Percentiles rank a stretch among this genome's conserved stretches.
Conservation (phyloP, 106 monocot species). For the Dioscorea alata region DNA sequence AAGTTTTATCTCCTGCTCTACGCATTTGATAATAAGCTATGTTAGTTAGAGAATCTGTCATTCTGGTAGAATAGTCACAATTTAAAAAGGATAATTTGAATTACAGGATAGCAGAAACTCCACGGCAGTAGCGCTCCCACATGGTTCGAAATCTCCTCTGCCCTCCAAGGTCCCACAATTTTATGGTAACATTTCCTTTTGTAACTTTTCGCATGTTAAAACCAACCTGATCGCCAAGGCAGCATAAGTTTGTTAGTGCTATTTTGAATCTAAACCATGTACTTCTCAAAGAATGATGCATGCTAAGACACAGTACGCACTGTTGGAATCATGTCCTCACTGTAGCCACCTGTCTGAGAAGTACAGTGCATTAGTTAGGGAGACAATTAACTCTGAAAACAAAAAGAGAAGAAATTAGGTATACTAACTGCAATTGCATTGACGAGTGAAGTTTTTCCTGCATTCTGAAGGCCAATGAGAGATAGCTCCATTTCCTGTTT, state of each 20-base stretch:
- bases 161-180: constrained; percentile 95
- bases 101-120: constrained; percentile 96
- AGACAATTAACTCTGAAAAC: neutral
- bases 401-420: constrained; percentile 1
- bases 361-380: neutral
- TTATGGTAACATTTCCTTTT: constrained; percentile 97
- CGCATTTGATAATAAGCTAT: too few relatives aligned
- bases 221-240: constrained; percentile 57
- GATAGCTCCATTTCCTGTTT: constrained; percentile 99
- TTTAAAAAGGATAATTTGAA: neutral
- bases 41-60: too few relatives aligned
- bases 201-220: constrained; percentile 99
- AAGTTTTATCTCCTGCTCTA: too few relatives aligned
- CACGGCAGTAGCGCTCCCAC: constrained; percentile 99
- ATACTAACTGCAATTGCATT: constrained; percentile 88
- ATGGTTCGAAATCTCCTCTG: constrained; percentile 87
- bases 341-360: constrained; percentile 87
- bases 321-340: constrained; percentile 98
- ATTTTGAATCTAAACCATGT: neutral
- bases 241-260: neutral
- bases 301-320: constrained; percentile 32
- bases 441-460: constrained; percentile 93
- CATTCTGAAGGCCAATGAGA: constrained; percentile 94
- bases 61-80: too few relatives aligned
- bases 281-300: too few relatives aligned